Conservation (phyloP, 306 rosid genomes). For the Cotoneaster glaucophyllus region DNA sequence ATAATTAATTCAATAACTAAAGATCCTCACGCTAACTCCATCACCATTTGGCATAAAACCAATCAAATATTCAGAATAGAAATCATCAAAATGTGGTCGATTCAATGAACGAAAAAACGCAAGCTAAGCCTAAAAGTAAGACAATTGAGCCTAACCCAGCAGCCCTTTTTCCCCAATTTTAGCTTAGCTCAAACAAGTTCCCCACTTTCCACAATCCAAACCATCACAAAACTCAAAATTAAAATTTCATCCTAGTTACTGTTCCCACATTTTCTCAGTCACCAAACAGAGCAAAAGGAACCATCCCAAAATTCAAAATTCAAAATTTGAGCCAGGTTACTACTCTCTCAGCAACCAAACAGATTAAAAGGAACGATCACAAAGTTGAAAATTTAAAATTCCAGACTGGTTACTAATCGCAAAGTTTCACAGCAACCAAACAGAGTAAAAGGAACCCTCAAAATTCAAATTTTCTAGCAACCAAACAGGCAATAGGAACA, state of each 20-base stretch:
- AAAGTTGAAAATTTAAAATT: too few relatives aligned
- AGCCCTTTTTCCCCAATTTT: not conserved
- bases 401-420: not conserved
- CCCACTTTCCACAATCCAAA: not conserved
- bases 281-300: not conserved
- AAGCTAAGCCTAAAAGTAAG: not conserved
- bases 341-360: slow-evolving; percentile 5
- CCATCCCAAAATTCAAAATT: not conserved
- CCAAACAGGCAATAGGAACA: not conserved
- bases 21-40: not conserved
- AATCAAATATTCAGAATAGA: not conserved
- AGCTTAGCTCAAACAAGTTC: not conserved
- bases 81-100: not conserved
- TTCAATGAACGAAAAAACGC: not conserved
- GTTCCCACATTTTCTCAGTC: not conserved
- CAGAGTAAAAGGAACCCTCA: not conserved
- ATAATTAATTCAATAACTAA: not conserved
- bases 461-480: not conserved
- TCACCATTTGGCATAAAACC: not conserved
- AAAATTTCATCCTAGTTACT: not conserved
- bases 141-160: not conserved
- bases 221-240: not conserved
- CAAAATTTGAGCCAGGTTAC: not conserved
- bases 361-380: not conserved
- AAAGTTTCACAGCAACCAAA: not conserved